Evolutionary conservation across 495 filamentous ascomycete genomes (phyloP).

Genomic region (Penicillium subrubescens): DNA sequence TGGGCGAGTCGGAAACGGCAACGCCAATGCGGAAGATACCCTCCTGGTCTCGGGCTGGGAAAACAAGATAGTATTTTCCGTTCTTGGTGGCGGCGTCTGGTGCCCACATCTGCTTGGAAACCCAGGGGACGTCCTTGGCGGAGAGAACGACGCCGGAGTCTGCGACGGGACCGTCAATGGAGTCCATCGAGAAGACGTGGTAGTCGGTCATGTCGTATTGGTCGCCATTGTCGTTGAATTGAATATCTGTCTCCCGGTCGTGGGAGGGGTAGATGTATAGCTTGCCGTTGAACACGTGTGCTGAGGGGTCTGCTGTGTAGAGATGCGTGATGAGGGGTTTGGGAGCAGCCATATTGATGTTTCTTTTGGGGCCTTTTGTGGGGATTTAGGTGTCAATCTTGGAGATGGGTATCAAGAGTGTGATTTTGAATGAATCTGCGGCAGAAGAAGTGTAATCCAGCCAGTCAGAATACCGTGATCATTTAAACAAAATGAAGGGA

Average conservation of each 20-base stretch:
- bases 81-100: conserved; percentile 48
- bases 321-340: conserved; percentile 62
- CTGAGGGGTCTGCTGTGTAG: conserved; percentile 62
- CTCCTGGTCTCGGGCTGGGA: conserved; percentile 49
- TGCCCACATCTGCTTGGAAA: conserved; percentile 50
- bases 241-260: conserved; percentile 44
- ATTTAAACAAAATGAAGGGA: neutral
- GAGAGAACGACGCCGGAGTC: conserved; percentile 48
- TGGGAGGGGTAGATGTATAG: conserved; percentile 56
- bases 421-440: neutral
- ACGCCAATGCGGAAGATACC: conserved; percentile 65
- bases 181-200: conserved; percentile 52
- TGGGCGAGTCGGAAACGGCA: conserved; percentile 42
- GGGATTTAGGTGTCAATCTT: neutral
- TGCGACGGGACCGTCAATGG: conserved; percentile 38
- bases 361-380: neutral
- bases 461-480: neutral
- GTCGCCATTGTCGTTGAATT: conserved; percentile 78
- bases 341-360: neutral
- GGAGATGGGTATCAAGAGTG: neutral
- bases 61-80: conserved; percentile 54
- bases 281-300: conserved; percentile 50
- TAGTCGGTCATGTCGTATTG: conserved; percentile 74
- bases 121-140: conserved; percentile 46
- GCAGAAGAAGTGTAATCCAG: neutral